A percentile compares a stretch with the other conserved stretches of the same genome.
These are phyloP conservation scores for Coffea canephora DNA, from an alignment of 257 asterid genomes.

Conservation along the genomic window DNA sequence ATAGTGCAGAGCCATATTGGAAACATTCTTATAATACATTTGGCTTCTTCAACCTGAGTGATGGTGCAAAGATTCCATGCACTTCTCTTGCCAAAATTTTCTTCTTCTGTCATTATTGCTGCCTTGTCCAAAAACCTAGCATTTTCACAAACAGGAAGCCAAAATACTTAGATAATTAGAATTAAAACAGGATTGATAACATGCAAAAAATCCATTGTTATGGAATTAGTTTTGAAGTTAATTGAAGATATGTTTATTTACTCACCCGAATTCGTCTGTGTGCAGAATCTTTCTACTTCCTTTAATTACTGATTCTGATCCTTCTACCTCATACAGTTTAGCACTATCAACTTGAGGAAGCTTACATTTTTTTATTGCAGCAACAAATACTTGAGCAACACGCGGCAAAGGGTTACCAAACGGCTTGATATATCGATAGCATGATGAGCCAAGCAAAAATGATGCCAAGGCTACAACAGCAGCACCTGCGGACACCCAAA, in stretches of 20 bases:
- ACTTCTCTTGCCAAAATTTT: constrained; percentile 20
- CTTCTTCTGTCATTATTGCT: constrained; percentile 44
- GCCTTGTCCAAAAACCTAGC: constrained; percentile 64
- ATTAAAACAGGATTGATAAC: not conserved
- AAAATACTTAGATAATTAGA: not conserved
- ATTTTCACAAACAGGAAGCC: not conserved
- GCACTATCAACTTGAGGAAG: constrained; percentile 12
- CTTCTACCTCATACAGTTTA: constrained; percentile 48
- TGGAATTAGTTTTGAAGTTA: not conserved
- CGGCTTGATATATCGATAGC: constrained; percentile 46
- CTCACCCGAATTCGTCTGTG: constrained; percentile 51
- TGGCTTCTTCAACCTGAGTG: constrained; percentile 79
- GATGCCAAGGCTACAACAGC: constrained; percentile 41
- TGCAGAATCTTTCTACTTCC: constrained; percentile 69
- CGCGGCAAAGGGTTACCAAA: constrained; percentile 70
- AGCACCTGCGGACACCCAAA: constrained; percentile 57
- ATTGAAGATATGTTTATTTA: not conserved
- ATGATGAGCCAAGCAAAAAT: constrained; percentile 42
- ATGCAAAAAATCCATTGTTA: too few relatives aligned
- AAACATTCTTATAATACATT: constrained; percentile 62
- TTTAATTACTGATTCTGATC: constrained; percentile 48
- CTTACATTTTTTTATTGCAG: constrained; percentile 41
- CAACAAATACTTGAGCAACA: constrained; percentile 58
- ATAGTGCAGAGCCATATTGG: constrained; percentile 86
- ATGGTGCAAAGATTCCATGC: constrained; percentile 74